phyloP scores from a whole-genome alignment of 129 eudicot species.

The Artemisia tridentata region DNA sequence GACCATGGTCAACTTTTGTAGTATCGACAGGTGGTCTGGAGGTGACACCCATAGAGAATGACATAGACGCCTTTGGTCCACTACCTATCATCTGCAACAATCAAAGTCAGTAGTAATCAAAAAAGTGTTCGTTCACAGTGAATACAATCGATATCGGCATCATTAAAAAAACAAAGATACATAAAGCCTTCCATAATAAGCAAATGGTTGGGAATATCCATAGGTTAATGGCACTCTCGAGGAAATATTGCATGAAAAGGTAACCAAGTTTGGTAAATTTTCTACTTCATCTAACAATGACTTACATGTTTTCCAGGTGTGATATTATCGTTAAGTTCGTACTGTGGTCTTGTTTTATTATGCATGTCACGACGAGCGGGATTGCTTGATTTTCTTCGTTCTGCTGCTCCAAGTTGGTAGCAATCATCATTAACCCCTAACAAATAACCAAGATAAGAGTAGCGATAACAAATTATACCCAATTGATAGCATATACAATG shows the following conservation, averaged over 20 bases:
- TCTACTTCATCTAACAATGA: constrained; percentile 8
- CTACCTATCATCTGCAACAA: constrained; percentile 40
- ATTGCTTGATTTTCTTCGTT: constrained; percentile 46
- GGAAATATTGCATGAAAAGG: background rate
- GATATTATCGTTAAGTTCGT: constrained; percentile 42
- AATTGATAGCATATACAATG: background rate
- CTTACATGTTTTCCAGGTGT: constrained; percentile 45
- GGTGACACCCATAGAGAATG: constrained; percentile 50
- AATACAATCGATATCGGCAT: background rate
- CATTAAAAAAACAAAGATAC: background rate
- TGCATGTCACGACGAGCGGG: constrained; percentile 44
- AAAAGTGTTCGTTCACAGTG: background rate
- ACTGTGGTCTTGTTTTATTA: constrained; percentile 37
- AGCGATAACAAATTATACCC: background rate
- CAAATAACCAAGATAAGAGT: constrained; percentile 7
- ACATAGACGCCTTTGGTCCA: constrained; percentile 48
- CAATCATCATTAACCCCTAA: constrained; percentile 43
- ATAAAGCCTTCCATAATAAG: constrained; percentile 3
- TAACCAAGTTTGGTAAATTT: too few species aligned
- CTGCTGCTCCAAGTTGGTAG: constrained; percentile 46
- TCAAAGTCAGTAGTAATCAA: background rate
- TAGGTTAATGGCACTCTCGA: background rate
- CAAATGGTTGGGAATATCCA: constrained; percentile 5
- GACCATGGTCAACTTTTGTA: constrained; percentile 37
- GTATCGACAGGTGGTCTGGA: constrained; percentile 34